Conservation (phyloP, 768 basidiomycete species). For the Suillus luteus region DNA sequence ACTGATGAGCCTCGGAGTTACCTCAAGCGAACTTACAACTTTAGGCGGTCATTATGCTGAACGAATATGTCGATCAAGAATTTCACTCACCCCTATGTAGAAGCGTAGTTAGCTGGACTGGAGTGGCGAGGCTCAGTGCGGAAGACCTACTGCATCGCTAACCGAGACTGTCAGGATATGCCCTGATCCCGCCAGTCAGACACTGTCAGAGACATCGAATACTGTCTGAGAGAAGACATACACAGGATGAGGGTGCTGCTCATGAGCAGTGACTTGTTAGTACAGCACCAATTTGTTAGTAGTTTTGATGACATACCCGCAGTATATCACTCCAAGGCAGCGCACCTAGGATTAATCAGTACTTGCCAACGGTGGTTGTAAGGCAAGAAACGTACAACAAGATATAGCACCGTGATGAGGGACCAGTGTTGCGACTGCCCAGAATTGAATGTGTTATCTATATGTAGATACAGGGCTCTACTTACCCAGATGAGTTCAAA, state of each 20-base stretch:
- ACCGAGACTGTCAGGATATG: background rate
- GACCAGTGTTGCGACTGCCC: background rate
- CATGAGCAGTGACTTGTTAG: background rate
- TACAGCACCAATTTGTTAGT: background rate
- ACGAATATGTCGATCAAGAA: background rate
- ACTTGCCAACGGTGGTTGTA: background rate
- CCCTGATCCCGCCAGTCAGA: background rate
- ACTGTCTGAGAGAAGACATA: background rate
- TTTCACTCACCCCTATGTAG: background rate
- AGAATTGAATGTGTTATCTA: background rate
- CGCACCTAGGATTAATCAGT: background rate
- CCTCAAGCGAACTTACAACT: background rate
- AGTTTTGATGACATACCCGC: background rate
- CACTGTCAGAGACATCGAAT: too few relatives aligned
- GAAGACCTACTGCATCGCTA: background rate
- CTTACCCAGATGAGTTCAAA: background rate
- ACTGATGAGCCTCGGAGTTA: background rate
- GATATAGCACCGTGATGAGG: background rate
- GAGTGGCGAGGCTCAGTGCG: background rate
- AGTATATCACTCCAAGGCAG: background rate
- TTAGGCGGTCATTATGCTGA: background rate
- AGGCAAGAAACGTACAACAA: background rate
- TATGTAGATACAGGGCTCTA: background rate
- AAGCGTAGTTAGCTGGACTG: background rate
- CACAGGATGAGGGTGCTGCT: background rate